Evolutionary conservation across 78 protist genomes (phyloP).

Genomic region (Dictyostelium intermedium): DNA sequence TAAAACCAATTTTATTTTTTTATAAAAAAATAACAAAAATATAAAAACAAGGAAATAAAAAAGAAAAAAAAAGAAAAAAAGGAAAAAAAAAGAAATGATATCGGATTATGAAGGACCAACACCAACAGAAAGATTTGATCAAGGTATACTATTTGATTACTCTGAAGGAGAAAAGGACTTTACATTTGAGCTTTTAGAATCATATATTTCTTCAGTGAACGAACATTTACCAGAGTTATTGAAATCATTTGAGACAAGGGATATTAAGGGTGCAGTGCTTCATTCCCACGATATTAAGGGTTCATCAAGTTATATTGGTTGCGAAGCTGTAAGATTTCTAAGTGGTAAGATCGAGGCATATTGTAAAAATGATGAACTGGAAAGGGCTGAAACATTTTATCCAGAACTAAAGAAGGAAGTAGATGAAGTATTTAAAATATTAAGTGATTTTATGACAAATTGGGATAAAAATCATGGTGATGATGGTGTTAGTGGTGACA

Average conservation of each 20-base stretch:
- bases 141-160: constrained; percentile 11
- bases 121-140: constrained; percentile 39
- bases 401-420: constrained; percentile 35
- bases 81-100: not conserved
- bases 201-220: constrained; percentile 35
- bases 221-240: constrained; percentile 49
- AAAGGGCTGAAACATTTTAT: constrained; percentile 1
- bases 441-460: constrained; percentile 1
- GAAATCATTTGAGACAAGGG: not conserved
- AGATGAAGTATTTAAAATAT: not conserved
- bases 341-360: constrained; percentile 49
- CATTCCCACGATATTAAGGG: constrained; percentile 77
- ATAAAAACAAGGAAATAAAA: not conserved
- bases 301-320: constrained; percentile 54
- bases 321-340: constrained; percentile 41
- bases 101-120: constrained; percentile 65
- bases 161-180: constrained; percentile 66
- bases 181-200: constrained; percentile 18
- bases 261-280: constrained; percentile 26
- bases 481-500: not conserved
- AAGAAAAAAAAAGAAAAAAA: not conserved
- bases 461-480: not conserved
- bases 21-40: not conserved
- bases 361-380: constrained; percentile 33
- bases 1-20: not conserved